Percentiles rank a stretch among this genome's conserved stretches.
Evolutionary conservation across 352 stramenopile genomes (phyloP).

Genomic region (Phytopythium kandeliae): DNA sequence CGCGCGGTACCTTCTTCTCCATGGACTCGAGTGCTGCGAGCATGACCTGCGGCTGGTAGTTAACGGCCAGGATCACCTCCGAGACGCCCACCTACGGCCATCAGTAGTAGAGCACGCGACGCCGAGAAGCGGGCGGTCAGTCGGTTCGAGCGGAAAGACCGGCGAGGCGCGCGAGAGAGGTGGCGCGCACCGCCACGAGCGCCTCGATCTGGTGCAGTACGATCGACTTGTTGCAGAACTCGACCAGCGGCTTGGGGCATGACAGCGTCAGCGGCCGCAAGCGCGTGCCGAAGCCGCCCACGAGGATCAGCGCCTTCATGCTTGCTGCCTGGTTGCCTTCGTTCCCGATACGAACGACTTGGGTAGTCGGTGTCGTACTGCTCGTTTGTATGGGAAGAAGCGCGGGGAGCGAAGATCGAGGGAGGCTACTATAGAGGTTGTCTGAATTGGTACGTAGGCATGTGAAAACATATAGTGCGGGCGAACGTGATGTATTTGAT

Average conservation of each 20-base stretch:
- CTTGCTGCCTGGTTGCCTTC: no score
- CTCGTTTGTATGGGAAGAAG: no score
- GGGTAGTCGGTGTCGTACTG: no score
- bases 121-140: no score
- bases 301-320: constrained; percentile 91
- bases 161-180: no score
- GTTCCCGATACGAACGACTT: no score
- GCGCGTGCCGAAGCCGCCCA: constrained; percentile 87
- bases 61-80: constrained; percentile 87
- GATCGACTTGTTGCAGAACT: constrained; percentile 91
- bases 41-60: constrained; percentile 89
- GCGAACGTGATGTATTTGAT: no score
- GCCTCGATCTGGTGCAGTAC: constrained; percentile 88
- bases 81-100: constrained; percentile 85
- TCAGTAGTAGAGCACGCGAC: no score
- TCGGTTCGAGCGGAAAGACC: background rate
- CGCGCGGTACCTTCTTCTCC: constrained; percentile 83
- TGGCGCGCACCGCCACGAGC: constrained; percentile 52
- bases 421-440: no score
- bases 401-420: no score
- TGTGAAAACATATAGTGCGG: no score
- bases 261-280: constrained; percentile 87
- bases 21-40: constrained; percentile 70
- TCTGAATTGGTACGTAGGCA: no score
- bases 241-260: constrained; percentile 86